These are phyloP conservation scores for Trametopsis cervina DNA, from an alignment of 768 basidiomycete genomes.

Conservation along the genomic window DNA sequence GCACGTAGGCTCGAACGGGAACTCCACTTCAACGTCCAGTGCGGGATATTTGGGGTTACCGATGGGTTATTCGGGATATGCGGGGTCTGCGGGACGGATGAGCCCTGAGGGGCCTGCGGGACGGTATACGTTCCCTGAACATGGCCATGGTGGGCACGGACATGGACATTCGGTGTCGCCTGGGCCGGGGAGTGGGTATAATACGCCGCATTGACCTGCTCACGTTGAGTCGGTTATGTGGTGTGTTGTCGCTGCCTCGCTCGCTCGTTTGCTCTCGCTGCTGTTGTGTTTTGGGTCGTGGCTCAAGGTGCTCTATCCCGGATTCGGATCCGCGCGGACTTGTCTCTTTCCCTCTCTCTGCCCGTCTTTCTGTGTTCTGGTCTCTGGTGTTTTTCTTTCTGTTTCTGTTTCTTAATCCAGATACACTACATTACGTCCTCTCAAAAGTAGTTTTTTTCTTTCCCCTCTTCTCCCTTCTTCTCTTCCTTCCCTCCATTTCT, in stretches of 20 bases:
- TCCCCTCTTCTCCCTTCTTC: not conserved
- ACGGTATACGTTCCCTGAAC: conserved; percentile 22
- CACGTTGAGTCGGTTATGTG: not conserved
- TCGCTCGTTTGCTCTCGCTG: conserved; percentile 11
- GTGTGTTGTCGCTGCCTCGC: not conserved
- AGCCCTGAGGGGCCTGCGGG: not conserved
- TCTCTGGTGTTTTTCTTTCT: conserved; percentile 4
- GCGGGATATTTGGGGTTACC: conserved; percentile 17
- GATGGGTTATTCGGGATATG: conserved; percentile 10
- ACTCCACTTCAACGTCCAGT: no score
- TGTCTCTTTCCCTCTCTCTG: not conserved
- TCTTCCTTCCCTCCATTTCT: not conserved
- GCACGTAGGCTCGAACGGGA: conserved; percentile 3
- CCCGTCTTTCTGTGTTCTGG: not conserved
- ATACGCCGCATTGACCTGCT: conserved; percentile 23
- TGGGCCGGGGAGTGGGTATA: conserved; percentile 27
- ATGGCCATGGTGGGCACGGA: no score
- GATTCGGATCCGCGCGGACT: not conserved
- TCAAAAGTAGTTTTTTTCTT: conserved; percentile 1
- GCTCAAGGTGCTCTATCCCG: not conserved
- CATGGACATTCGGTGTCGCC: conserved; percentile 25
- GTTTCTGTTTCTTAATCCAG: not conserved
- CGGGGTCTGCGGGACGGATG: not conserved
- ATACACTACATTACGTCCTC: no score
- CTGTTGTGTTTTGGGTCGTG: conserved; percentile 7